Base-by-base conservation (phyloP, 331 rosid species). In the Prunus yedoensis region DNA sequence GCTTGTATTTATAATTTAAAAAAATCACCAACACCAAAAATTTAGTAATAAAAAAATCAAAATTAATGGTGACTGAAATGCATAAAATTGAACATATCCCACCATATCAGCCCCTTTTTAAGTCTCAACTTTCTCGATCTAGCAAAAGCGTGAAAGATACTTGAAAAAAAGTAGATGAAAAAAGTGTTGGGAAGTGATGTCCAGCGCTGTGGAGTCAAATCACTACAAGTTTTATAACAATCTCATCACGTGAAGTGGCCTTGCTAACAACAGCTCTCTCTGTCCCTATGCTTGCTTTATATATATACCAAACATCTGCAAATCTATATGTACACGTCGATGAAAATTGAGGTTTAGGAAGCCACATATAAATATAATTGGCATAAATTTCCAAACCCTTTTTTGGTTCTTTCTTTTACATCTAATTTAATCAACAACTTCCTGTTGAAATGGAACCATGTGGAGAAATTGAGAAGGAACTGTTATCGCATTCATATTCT, bases 401-500 rank as follows among this genome's bases (percentile, higher is more conserved):
- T 35, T 17, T 64, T 12, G 17, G 18, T 15, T 28, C 30, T 3
- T 23, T 38, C 27, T 64, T 46, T 9, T 13, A 27, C 14, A 61
- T 20, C 64, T 25, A 35, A 60, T 13, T 9, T 27, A 57, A 57
- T 57, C 16, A 88, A 65, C 78, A 74, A 72, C 93, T 90, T 79
- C 58, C 82, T 74, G 65, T 86, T 49, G 96, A 87, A 43, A 74
- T 51, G 20, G 83, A 88, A 25, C 85, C 88, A 58, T 83, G 93
- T 8, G 91, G 91, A 18, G 96, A 89, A 78, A 83, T 62, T 57
- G 99, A 90, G 87, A 88, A 89, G 25, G 97, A 85, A 79, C 82
- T 86, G 65, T 90, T 6, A 38, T 38, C 91, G 81, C 79, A 89
- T 76, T 92, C 99, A 79, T 78, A 83, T 74, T 95, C 98, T 38